Percentiles rank a stretch among this genome's conserved stretches.
phyloP scores from a whole-genome alignment of 2,329 filamentous ascomycete species.

The Tolypocladium ovalisporum region DNA sequence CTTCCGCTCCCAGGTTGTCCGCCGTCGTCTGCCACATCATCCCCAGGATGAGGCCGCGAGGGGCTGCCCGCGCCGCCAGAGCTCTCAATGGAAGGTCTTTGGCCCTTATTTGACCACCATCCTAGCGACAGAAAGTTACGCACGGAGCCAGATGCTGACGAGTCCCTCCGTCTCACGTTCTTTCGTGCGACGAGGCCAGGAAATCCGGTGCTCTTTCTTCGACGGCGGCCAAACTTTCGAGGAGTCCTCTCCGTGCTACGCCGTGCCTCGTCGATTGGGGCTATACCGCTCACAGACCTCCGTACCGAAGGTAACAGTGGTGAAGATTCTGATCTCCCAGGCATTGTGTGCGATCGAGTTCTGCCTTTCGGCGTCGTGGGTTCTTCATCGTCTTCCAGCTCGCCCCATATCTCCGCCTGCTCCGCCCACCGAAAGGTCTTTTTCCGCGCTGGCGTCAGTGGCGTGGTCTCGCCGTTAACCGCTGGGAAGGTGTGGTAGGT shows the following conservation, averaged over 20 bases:
- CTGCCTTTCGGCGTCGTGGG: slow-evolving; percentile 27
- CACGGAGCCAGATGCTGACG: slow-evolving; percentile 36
- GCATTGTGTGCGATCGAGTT: slow-evolving; percentile 38
- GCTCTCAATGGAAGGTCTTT: slow-evolving; percentile 5
- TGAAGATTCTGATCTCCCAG: slow-evolving; percentile 27
- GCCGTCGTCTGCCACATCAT: slow-evolving; percentile 6
- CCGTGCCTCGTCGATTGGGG: slow-evolving; percentile 15
- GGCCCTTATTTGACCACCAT: slow-evolving; percentile 34
- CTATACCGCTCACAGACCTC: slow-evolving; percentile 18
- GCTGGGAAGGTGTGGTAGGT: slow-evolving; percentile 38
- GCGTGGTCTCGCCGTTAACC: slow-evolving; percentile 24
- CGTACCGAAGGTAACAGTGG: slow-evolving; percentile 25
- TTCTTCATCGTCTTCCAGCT: slow-evolving; percentile 64
- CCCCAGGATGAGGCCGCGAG: slow-evolving; percentile 8
- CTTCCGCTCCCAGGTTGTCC: slow-evolving; percentile 2
- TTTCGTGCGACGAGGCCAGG: slow-evolving; percentile 47
- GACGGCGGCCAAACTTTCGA: slow-evolving; percentile 25
- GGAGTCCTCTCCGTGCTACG: slow-evolving; percentile 18
- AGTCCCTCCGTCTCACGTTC: slow-evolving; percentile 25
- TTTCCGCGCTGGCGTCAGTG: slow-evolving; percentile 30
- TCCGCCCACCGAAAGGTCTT: slow-evolving; percentile 51
- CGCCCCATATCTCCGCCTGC: slow-evolving; percentile 75
- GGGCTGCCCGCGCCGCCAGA: slow-evolving; percentile 2
- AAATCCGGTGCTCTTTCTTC: slow-evolving; percentile 51
- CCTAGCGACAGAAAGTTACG: slow-evolving; percentile 41